Conservation (phyloP, 228 moss, liverwort and hornwort genomes). For the Sphagnum magellanicum region DNA sequence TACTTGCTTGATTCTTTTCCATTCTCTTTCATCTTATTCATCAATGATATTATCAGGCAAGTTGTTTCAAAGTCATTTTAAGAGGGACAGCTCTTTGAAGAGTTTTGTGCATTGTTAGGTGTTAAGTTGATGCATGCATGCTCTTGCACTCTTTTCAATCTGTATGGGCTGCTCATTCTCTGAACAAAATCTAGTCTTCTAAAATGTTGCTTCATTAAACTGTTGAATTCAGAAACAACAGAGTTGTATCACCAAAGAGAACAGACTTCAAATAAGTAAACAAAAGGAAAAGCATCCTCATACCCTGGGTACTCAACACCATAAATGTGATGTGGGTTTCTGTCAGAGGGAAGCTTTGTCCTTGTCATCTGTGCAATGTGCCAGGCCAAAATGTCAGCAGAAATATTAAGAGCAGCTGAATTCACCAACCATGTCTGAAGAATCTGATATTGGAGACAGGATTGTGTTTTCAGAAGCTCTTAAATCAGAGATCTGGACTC, state of each 20-base stretch:
- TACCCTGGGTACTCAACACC: conserved; percentile 12
- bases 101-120: not conserved
- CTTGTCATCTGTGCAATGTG: conserved; percentile 36
- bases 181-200: too few relatives aligned
- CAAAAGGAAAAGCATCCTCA: too few relatives aligned
- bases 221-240: too few relatives aligned
- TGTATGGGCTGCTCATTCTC: too few relatives aligned
- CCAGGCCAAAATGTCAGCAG: not conserved
- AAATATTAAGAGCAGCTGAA: not conserved
- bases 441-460: not conserved
- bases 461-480: too few relatives aligned
- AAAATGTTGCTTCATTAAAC: too few relatives aligned
- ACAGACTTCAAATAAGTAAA: too few relatives aligned
- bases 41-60: not conserved
- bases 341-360: conserved; percentile 47
- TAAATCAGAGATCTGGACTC: too few relatives aligned
- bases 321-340: conserved; percentile 40
- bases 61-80: not conserved
- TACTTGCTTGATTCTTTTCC: not conserved
- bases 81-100: not conserved
- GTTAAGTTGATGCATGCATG: not conserved
- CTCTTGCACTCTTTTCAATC: too few relatives aligned
- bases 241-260: too few relatives aligned
- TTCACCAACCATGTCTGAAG: not conserved
- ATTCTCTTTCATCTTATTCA: not conserved